These are phyloP conservation scores for Kitagawia praeruptora DNA, from an alignment of 129 eudicot species.

Conservation along the genomic window DNA sequence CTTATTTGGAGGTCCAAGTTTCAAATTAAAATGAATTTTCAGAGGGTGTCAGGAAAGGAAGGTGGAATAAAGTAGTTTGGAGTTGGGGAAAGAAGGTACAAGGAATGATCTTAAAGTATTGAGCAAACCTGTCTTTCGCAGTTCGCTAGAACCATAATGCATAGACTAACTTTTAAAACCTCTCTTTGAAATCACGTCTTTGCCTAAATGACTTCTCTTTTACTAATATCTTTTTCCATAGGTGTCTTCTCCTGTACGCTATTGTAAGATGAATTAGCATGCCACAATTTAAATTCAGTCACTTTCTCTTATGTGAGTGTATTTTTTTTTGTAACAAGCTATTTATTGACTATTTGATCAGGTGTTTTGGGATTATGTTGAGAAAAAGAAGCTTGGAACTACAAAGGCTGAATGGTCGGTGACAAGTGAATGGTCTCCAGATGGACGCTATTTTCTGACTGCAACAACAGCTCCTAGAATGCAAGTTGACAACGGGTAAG, in stretches of 20 bases:
- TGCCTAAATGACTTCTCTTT: neutral
- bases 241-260: neutral
- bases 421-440: constrained; percentile 96
- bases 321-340: neutral
- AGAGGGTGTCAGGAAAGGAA: neutral
- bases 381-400: constrained; percentile 66
- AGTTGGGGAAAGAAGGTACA: neutral
- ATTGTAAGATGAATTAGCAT: neutral
- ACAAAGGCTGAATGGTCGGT: constrained; percentile 95
- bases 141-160: neutral
- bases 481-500: constrained; percentile 97
- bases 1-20: neutral
- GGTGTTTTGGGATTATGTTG: constrained; percentile 90
- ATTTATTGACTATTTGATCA: constrained; percentile 21
- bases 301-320: neutral
- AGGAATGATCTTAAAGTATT: neutral
- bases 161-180: neutral
- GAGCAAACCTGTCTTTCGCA: neutral
- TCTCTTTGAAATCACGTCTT: neutral
- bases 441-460: constrained; percentile 84
- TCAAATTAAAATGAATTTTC: too few relatives aligned
- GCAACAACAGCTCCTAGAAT: constrained; percentile 96
- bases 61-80: neutral
- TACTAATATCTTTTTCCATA: neutral
- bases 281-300: neutral